phyloP scores from a whole-genome alignment of 345 rosid species.

The Pistacia vera region DNA sequence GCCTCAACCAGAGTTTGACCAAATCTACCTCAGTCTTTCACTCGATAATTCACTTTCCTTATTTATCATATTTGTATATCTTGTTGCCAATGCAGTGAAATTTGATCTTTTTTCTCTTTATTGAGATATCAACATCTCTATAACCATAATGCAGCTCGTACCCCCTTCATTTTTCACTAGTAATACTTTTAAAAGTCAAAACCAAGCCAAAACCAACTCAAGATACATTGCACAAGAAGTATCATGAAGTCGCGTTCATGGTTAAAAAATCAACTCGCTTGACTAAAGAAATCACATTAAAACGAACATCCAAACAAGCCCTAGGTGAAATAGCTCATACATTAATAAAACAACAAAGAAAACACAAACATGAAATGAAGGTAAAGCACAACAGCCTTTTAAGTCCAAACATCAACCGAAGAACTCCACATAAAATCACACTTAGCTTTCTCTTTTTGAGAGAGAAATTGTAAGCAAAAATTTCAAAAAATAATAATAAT shows the following conservation, averaged over 20 bases:
- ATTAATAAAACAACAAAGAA: not conserved
- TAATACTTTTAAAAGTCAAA: not conserved
- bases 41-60: not conserved
- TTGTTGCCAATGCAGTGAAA: not conserved
- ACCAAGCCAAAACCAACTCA: not conserved
- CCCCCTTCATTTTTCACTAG: not conserved
- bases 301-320: not conserved
- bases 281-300: not conserved
- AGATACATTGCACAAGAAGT: not conserved
- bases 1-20: not conserved
- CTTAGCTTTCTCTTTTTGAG: not conserved
- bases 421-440: not conserved
- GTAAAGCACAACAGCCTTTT: too few relatives aligned
- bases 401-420: not conserved
- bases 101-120: not conserved
- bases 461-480: not conserved
- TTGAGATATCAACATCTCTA: not conserved
- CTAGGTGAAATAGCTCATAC: not conserved
- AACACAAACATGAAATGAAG: not conserved
- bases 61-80: not conserved
- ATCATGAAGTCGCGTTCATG: not conserved
- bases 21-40: not conserved
- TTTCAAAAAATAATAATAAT: not conserved
- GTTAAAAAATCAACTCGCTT: not conserved
- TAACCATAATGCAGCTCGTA: not conserved